Base-by-base conservation (phyloP, 495 filamentous ascomycete species). In the Neohortaea acidophila region DNA sequence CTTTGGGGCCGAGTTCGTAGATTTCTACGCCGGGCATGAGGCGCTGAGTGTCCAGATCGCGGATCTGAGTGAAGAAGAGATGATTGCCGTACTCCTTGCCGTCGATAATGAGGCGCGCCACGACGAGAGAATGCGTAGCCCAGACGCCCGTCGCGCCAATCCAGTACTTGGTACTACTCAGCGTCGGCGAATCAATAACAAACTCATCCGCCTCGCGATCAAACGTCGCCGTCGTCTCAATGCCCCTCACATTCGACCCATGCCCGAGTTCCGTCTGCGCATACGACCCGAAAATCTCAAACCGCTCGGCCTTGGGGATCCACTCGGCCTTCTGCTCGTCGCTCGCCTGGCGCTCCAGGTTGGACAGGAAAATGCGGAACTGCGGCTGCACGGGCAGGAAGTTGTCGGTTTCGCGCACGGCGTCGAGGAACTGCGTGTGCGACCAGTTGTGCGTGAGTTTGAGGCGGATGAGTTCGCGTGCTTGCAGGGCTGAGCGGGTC, bases 61-160 rank as follows among this genome's bases (percentile, higher is more conserved):
- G 43, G 4, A 59, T 39, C 33, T 59, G 54, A 4, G 51, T 41
- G 18, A 59, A 41, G 38, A 59, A 55, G n/a, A 56, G 35, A 44
- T 59, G 56, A 9, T 48, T 43, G n/a, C 56, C 54, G 26, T 52
- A 35, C 21, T 55, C 36, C 31, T 47, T 46, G 2, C 37, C 33
- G 11, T 37, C 30, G 30, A 57, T 46, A n/a, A 59, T 48, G 19
- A 59, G 30, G 1, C 39, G 31, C 3, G 56, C 56, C 20, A 57
- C 42, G 10, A 57, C 39, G 34, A 59, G 33, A 3, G 35, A 21
- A 39, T 55, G 56, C 15, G 54, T 55, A 25, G 48, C 38, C 24
- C 43, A 56, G 35, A 51, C 41, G 12, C 52, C 52, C 4, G 50
- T 37, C 2, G 45, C 41, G 1, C 52, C 52, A 18, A 46, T 45